Conservation (phyloP, 495 filamentous ascomycete genomes). For the Aspergillus diversus region DNA sequence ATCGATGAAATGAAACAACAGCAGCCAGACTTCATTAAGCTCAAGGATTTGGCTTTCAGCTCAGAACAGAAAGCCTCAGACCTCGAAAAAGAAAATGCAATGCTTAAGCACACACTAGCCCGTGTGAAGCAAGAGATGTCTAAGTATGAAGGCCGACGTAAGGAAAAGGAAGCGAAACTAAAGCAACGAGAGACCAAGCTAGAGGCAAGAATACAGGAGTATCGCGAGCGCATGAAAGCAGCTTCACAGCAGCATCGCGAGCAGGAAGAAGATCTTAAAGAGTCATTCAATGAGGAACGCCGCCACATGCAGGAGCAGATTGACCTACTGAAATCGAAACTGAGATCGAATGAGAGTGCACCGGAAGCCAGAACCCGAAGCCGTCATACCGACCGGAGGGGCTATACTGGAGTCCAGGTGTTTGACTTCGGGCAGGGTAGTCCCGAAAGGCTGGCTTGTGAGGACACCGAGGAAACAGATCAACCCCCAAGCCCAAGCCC, state of each 20-base stretch:
- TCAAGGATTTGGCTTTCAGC: conserved; percentile 59
- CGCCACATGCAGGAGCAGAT: conserved; percentile 40
- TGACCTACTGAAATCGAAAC: conserved; percentile 35
- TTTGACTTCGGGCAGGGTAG: conserved; percentile 36
- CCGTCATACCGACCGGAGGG: conserved; percentile 36
- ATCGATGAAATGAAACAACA: conserved; percentile 64
- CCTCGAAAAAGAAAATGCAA: conserved; percentile 59
- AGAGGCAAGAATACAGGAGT: conserved; percentile 51
- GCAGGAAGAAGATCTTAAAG: conserved; percentile 41
- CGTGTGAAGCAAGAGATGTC: conserved; percentile 58
- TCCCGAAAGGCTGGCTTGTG: conserved; percentile 29
- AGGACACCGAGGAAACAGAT: conserved; percentile 43
- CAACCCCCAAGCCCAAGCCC: conserved; percentile 47
- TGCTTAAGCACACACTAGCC: conserved; percentile 55
- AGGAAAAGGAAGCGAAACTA: conserved; percentile 54
- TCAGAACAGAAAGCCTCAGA: conserved; percentile 67
- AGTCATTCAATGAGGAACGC: conserved; percentile 40
- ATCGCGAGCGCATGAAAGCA: conserved; percentile 45
- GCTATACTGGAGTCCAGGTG: conserved; percentile 37
- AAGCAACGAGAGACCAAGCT: conserved; percentile 52
- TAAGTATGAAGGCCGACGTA: conserved; percentile 53
- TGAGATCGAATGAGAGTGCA: conserved; percentile 34
- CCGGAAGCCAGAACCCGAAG: conserved; percentile 29
- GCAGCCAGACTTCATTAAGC: conserved; percentile 50
- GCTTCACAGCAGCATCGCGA: conserved; percentile 40